phyloP scores from a whole-genome alignment of 2,329 filamentous ascomycete genomes.

The Hypoxylon sp. region DNA sequence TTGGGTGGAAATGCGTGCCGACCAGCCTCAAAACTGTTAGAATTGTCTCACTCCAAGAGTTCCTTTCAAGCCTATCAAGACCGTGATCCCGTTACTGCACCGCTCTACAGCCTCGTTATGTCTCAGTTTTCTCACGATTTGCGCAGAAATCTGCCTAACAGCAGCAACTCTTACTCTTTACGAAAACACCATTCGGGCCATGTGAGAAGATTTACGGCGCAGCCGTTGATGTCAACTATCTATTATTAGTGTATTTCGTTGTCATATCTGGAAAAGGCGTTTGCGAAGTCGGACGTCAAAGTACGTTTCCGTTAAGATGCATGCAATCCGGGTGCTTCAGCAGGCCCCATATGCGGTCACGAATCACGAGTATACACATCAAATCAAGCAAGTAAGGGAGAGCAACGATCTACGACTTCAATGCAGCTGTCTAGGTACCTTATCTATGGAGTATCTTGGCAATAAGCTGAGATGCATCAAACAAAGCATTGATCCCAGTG shows the following conservation, averaged over 20 bases:
- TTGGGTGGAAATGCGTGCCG: constrained; percentile 21
- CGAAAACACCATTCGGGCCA: constrained; percentile 15
- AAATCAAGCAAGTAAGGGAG: constrained; percentile 20
- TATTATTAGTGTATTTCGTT: constrained; percentile 36
- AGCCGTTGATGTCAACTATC: constrained; percentile 12
- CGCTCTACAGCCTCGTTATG: constrained; percentile 31
- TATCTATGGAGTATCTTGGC: constrained; percentile 22
- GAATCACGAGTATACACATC: constrained; percentile 27
- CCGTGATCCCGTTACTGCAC: constrained; percentile 17
- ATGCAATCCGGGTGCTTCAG: constrained; percentile 7
- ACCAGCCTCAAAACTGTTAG: constrained; percentile 33
- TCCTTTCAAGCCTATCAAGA: constrained; percentile 40
- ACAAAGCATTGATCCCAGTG: constrained; percentile 76
- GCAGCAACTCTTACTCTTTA: constrained; percentile 2
- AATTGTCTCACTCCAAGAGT: constrained; percentile 40
- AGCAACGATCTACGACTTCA: constrained; percentile 15
- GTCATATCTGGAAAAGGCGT: constrained; percentile 14
- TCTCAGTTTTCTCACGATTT: constrained; percentile 40
- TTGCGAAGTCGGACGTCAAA: constrained; percentile 17
- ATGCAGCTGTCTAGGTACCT: constrained; percentile 13
- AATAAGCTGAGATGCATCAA: constrained; percentile 39
- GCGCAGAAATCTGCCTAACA: constrained; percentile 42
- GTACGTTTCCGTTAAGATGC: constrained; percentile 16
- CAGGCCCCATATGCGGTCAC: constrained; percentile 8
- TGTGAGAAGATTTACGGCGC: constrained; percentile 22